These are phyloP conservation scores for Lyophyllum decastes DNA, from an alignment of 768 basidiomycete species.

Conservation along the genomic window DNA sequence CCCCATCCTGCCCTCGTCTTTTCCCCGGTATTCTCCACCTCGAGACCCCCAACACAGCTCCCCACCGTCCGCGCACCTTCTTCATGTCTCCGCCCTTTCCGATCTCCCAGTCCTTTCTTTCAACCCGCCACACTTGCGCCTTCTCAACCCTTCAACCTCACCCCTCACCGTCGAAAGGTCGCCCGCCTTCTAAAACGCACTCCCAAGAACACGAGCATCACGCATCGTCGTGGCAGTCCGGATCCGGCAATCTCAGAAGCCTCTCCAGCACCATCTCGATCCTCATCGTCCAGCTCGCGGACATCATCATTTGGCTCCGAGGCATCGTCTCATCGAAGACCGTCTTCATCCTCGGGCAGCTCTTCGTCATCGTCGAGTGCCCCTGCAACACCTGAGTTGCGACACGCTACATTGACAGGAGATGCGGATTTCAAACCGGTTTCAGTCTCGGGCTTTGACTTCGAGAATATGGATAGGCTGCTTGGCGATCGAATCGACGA, in stretches of 20 bases:
- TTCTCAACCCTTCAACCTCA: neutral
- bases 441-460: constrained; percentile 11
- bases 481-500: neutral
- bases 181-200: constrained; percentile 27
- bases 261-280: constrained; percentile 12
- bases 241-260: constrained; percentile 6
- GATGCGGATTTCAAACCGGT: neutral
- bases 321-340: constrained; percentile 7
- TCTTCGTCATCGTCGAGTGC: constrained; percentile 13
- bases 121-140: neutral
- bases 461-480: neutral
- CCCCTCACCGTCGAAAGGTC: constrained; percentile 17
- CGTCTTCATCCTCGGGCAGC: constrained; percentile 18
- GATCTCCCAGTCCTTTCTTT: constrained; percentile 6
- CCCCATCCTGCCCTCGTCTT: constrained; percentile 28
- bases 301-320: constrained; percentile 9
- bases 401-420: constrained; percentile 1
- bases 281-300: constrained; percentile 12
- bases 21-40: neutral
- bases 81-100: constrained; percentile 4
- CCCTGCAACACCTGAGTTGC: constrained; percentile 12
- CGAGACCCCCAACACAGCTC: neutral
- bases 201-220: constrained; percentile 15
- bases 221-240: constrained; percentile 15
- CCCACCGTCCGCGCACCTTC: neutral